A percentile compares a stretch with the other conserved stretches of the same genome.
Conservation (phyloP, 2,329 filamentous ascomycete genomes). For the Pseudogymnoascus pannorum region DNA sequence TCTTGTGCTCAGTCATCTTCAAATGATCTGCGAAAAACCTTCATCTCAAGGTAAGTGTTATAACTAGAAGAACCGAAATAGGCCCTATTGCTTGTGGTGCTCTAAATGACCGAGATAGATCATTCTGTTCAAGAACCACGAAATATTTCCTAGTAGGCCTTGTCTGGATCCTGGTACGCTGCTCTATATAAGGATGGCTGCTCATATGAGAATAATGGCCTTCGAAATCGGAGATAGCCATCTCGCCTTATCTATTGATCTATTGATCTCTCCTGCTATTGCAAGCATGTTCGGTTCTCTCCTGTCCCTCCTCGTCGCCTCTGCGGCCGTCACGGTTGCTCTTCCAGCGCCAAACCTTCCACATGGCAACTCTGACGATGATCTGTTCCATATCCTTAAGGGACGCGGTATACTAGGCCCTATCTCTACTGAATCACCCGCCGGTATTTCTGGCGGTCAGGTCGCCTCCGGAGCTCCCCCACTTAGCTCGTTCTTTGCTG, state of each 20-base stretch:
- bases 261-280: neutral
- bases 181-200: neutral
- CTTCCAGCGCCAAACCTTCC: neutral
- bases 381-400: neutral
- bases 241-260: neutral
- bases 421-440: slow-evolving; percentile 18
- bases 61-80: neutral
- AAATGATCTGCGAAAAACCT: neutral
- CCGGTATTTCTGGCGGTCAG: slow-evolving; percentile 18
- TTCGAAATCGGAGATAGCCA: neutral
- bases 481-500: slow-evolving; percentile 20
- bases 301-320: neutral
- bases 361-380: neutral
- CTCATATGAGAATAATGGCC: neutral
- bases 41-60: neutral
- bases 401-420: slow-evolving; percentile 17
- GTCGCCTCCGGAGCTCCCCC: slow-evolving; percentile 15
- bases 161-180: neutral
- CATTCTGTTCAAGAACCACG: neutral
- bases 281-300: slow-evolving; percentile 8
- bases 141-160: neutral
- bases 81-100: neutral
- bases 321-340: neutral
- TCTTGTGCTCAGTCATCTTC: neutral
- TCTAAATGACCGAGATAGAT: neutral